Evolutionary conservation across 352 stramenopile species (phyloP), one percentile per base, ranked within the genome.

Genomic region (Poterioochromonas sp.): DNA sequence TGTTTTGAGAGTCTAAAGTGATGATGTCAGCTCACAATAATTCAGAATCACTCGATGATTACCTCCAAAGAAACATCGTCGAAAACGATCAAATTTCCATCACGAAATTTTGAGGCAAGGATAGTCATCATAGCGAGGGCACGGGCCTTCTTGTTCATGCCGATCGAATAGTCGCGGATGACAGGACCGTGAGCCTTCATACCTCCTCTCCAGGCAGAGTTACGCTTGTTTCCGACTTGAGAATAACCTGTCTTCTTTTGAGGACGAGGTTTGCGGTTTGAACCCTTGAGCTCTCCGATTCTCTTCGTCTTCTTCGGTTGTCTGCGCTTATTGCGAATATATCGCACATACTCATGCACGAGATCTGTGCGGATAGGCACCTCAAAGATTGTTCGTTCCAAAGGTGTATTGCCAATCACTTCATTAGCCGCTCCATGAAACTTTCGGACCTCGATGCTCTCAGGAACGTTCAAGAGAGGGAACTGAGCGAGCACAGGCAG

Each of bases 71-170:
- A 1, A 5, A 84, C 78, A 0, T 86, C 78, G 79, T 89, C 84
- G 18, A 93, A 83, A 1, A 95, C 60, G 41, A 89, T 81, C 26
- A 95, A 82, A 80, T 92, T 90, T 32, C 89, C 88, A 80, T 95
- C 89, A 60, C 86, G 84, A 20, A 93, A 81, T 69, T 93, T 92
- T 79, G 90, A 84, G 32, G 84, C 90, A 5, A 95, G 79, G 3
- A 84, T 85, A 65, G 87, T 76, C 73, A 82, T 77, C 51, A 82
- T 74, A 15, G 22, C 65, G 0, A 74, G 29, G 15, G 65, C 65
- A 35, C 62, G 62, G 3, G 85, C 80, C 77, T 92, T 92, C 76
- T 91, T 92, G 82, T 92, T 91, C 26, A 94, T 81, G 80, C 91
- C 91, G 54, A 85, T 89, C 35, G 87, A 87, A 79, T 90, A 95